Base-by-base conservation (phyloP, 148 eudicot genomes). In the Arbutus unedo region DNA sequence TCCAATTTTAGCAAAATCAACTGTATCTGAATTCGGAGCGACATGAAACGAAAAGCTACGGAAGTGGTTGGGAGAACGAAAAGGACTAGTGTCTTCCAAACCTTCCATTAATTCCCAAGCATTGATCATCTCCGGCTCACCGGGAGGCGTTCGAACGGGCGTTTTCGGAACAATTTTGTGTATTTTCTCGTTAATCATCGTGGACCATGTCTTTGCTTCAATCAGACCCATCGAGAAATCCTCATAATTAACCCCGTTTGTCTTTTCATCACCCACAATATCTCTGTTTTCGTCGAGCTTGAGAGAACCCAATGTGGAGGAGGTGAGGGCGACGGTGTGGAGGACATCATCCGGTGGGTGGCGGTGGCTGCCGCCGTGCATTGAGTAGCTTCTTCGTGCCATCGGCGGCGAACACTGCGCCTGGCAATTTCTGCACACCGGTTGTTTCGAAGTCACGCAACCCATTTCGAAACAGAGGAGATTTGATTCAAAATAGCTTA, bases 81-180 rank as follows among this genome's bases (percentile, higher is more conserved):
- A 79, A 72, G 96, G 93, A 79, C 93, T 89, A 18, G 79, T 84
- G 55, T 90, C 99, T 70, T 96, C 99, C 50, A 96, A 88, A 0
- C 99, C 99, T 70, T 92, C 98, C 99, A 96, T 96, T 72, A 96
- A 84, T 19, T 96, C 98, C 89, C 89, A 86, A 57, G 94, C 91
- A 86, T 94, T 81, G 78, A 96, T 96, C 13, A 85, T 91, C 85
- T 96, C 98, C 7, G 96, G 98, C 62, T 96, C 98, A 0, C 97
- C 97, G 0, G 93, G 94, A 15, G 97, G 99, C 5, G 97, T 94
- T 70, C 85, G 79, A 55, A 87, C 77, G 2, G 96, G 98, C 0
- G 98, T 95, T 83, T 81, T 92, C 0, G 97, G 93, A 14, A 70
- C 81, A 53, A 90, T 68, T 79, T 88, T 91, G 0, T 87, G 87